Evolutionary conservation across 2,329 filamentous ascomycete species (phyloP), one percentile per base, ranked within the genome.

Genomic region (Bipolaris cookei): DNA sequence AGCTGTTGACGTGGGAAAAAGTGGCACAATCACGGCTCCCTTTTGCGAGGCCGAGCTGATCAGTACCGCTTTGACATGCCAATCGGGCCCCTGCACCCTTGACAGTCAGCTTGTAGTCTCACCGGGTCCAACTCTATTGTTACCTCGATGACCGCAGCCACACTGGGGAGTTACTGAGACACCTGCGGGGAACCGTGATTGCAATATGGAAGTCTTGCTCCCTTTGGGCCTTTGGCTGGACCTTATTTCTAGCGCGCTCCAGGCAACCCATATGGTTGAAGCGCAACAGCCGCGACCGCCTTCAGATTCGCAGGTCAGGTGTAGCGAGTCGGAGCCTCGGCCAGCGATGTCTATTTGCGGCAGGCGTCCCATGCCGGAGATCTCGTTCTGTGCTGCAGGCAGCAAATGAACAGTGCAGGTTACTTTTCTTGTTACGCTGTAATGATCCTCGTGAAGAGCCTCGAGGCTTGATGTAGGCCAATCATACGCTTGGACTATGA

Each of bases 131-230:
- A 37, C 14, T n/a, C 25, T 28, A 30, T 18, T 30, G 21, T 25
- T 21, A 53, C 7, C 28, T 38, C 28, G 16, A 16, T 38, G 28
- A 42, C 10, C n/a, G 30, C 13, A 25, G 38, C 20, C 10, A 35
- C 42, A 43, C 25, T 28, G 21, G 35, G 34, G 28, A n/a, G 13
- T 13, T 6, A 42, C 23, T 25, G 42, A 21, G 35, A 53, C 14
- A 37, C 3, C 54, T 59, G 57, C 54, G 57, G 57, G 57, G 57
- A 59, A 57, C 57, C 57, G 57, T 57, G 38, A 39, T 20, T 18
- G 50, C 50, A 43, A 16, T 32, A 38, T 41, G 38, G 23, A 34
- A 30, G 45, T 23, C 39, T 46, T 23, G 14, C 39, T 35, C 41
- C 20, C 32, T 35, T 54, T 52, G 51, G 21, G 50, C n/a, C 18